phyloP scores from a whole-genome alignment of 2,329 filamentous ascomycete species.

The Hypoxylon sp. region DNA sequence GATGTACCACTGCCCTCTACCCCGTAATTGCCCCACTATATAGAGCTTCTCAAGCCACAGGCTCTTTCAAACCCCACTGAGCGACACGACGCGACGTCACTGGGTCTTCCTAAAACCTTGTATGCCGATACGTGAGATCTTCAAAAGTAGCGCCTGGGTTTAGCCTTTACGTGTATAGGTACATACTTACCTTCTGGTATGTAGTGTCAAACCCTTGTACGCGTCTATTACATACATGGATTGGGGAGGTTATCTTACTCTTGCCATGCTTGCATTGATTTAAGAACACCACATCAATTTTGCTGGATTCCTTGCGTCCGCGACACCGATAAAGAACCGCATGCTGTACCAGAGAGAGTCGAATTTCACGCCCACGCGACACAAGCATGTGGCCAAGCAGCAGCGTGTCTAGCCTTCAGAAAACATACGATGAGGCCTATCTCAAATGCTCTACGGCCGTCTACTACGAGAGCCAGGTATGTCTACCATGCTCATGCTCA shows the following conservation, averaged over 20 bases:
- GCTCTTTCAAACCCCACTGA: slow-evolving; percentile 34
- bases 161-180: slow-evolving; percentile 8
- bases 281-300: slow-evolving; percentile 14
- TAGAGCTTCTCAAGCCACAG: slow-evolving; percentile 8
- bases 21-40: not conserved
- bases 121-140: slow-evolving; percentile 22
- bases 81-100: slow-evolving; percentile 39
- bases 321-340: slow-evolving; percentile 25
- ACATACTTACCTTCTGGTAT: not conserved
- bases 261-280: slow-evolving; percentile 16
- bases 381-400: slow-evolving; percentile 65
- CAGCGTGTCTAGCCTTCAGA: slow-evolving; percentile 82
- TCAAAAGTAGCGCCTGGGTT: slow-evolving; percentile 32
- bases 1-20: no score
- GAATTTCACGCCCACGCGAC: slow-evolving; percentile 33
- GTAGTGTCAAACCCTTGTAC: slow-evolving; percentile 16
- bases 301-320: slow-evolving; percentile 8
- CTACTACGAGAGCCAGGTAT: slow-evolving; percentile 93
- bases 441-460: slow-evolving; percentile 94
- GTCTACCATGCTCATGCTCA: slow-evolving; percentile 5
- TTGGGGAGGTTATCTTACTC: not conserved
- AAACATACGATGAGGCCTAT: slow-evolving; percentile 98
- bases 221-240: slow-evolving; percentile 17
- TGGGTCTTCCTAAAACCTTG: slow-evolving; percentile 25
- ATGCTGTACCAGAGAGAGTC: slow-evolving; percentile 23